Evolutionary conservation across 2,329 filamentous ascomycete genomes (phyloP), one percentile per base, ranked within the genome.

Genomic region (Dendrostoma leiphaemia): DNA sequence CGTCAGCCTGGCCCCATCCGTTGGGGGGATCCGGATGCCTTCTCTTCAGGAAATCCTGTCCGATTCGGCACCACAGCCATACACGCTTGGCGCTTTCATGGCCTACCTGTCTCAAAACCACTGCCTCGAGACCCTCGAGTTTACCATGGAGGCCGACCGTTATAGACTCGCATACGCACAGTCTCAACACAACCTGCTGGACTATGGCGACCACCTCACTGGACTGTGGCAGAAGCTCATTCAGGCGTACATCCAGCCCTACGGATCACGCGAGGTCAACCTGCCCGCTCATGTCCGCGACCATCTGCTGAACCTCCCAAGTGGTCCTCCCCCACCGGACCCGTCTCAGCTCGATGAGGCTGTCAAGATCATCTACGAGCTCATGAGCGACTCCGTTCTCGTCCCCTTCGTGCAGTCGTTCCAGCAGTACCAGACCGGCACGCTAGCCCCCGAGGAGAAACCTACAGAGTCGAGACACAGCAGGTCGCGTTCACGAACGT

Each of bases 341-440:
- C 92, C 94, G 1, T 83, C 86, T 37, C 83, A 85, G 51, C 77
- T 99, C 15, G 88, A 95, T 57, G 82, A 89, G 48, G 91, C 94
- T 19, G 89, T 96, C 23, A 82, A 83, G 58, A 95, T 96, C 58
- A 90, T 97, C 37, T 92, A 93, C 69, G 94, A 97, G 63, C 77
- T 99, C 53, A 97, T 99, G 92, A 95, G 96, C 64, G 94, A 97
- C 68, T 97, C 92, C 3, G 90, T 97, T 0, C 78, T 97, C 48
- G 86, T 96, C 1, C 92, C 93, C 0, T 99, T 97, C 67, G 79
- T 97, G 51, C 93, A 96, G 59, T 82, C 80, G 0, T 72, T 81
- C n/a, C 64, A 73, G 5, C 44, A 43, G 13, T 65, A 74, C 2
- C 61, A 62, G 48, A 71, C 69, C 50, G 63, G 69, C 1, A 72